Evolutionary conservation across 371 early-diverging fungal genomes (phyloP).

Genomic region (Mortierella polycephala): DNA sequence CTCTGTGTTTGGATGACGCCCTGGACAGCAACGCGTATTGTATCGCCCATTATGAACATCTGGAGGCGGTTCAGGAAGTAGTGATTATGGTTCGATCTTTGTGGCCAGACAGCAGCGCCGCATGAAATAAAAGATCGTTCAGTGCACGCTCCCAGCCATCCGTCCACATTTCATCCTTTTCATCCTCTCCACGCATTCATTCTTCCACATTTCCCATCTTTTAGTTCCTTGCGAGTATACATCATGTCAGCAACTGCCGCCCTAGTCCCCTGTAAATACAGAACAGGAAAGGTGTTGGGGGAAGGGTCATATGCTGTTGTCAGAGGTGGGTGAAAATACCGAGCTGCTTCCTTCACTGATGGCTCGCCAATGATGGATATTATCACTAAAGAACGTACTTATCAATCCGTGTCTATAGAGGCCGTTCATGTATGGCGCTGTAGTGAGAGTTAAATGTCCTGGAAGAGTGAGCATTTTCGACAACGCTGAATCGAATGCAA

Average conservation of each 20-base stretch:
- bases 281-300: slow-evolving; percentile 72
- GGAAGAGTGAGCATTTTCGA: too few relatives aligned
- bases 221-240: not conserved
- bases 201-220: not conserved
- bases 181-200: not conserved
- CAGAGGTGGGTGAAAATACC: slow-evolving; percentile 62
- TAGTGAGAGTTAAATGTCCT: too few relatives aligned
- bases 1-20: slow-evolving; percentile 54
- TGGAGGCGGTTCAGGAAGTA: slow-evolving; percentile 40
- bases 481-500: too few relatives aligned
- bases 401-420: slow-evolving; percentile 36
- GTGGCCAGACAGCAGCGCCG: not conserved
- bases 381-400: not conserved
- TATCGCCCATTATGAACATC: slow-evolving; percentile 40
- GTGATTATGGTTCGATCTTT: not conserved
- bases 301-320: slow-evolving; percentile 78
- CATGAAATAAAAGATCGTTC: not conserved
- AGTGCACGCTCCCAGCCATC: not conserved
- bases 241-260: slow-evolving; percentile 26
- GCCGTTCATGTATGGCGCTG: slow-evolving; percentile 57
- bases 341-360: not conserved
- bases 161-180: not conserved
- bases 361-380: too few relatives aligned
- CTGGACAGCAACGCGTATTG: slow-evolving; percentile 49
- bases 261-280: slow-evolving; percentile 74